Evolutionary conservation across 495 filamentous ascomycete genomes (phyloP).

Genomic region (Gamarada debralockiae): DNA sequence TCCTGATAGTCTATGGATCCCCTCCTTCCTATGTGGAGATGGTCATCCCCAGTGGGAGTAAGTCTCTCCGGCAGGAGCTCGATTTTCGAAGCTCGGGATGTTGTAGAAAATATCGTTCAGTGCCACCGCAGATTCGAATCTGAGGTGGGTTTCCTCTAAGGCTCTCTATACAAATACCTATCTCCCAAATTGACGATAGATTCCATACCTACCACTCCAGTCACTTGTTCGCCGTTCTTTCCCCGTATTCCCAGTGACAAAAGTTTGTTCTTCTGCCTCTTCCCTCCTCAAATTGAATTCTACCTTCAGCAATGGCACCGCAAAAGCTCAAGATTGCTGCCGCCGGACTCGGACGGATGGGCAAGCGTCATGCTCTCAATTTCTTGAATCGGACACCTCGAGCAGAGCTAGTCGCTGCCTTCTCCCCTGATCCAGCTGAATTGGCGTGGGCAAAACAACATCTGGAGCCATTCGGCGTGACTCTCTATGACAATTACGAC

Average conservation of each 20-base stretch:
- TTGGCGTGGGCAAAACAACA: conserved; percentile 46
- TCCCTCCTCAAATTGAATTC: not conserved
- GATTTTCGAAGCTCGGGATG: too few species aligned
- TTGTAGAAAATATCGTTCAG: too few species aligned
- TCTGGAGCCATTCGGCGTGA: conserved; percentile 44
- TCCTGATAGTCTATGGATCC: too few species aligned
- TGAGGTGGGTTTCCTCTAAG: too few species aligned
- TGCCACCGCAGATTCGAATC: too few species aligned
- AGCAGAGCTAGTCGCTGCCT: conserved; percentile 49
- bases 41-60: too few species aligned
- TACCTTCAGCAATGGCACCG: conserved; percentile 33
- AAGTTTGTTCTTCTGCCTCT: not conserved
- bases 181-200: not conserved
- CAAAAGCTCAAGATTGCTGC: conserved; percentile 43
- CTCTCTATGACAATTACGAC: conserved; percentile 47
- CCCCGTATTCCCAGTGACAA: not conserved
- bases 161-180: not conserved
- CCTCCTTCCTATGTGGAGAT: too few species aligned
- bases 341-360: conserved; percentile 56
- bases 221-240: not conserved
- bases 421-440: conserved; percentile 44
- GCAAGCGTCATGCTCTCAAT: conserved; percentile 52
- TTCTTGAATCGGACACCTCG: conserved; percentile 48
- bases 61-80: too few species aligned
- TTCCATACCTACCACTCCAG: not conserved